These are phyloP conservation scores for Spatholobus suberectus DNA, from an alignment of 306 rosid genomes.

Conservation along the genomic window DNA sequence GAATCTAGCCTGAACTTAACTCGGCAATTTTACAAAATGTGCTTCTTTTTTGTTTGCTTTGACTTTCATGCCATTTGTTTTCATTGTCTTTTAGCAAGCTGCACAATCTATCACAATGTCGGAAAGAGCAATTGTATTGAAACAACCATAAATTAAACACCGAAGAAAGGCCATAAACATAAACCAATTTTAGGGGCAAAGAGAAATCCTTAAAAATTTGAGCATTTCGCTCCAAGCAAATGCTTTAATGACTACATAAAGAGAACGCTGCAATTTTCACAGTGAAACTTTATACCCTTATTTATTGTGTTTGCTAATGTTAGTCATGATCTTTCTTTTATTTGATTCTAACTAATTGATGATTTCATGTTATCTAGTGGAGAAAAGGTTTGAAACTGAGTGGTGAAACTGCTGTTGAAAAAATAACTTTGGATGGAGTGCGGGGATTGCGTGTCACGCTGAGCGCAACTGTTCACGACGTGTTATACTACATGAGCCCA, in stretches of 20 bases:
- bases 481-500: conserved; percentile 98
- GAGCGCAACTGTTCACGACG: conserved; percentile 98
- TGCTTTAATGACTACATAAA: background rate
- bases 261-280: conserved; percentile 29
- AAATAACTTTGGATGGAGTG: conserved; percentile 93
- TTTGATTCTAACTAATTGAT: conserved; percentile 23
- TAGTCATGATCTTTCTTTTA: conserved; percentile 14
- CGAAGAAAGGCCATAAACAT: conserved; percentile 15
- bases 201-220: conserved; percentile 13
- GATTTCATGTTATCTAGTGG: conserved; percentile 70
- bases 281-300: conserved; percentile 1
- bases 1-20: background rate
- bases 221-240: conserved; percentile 2
- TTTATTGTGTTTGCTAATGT: conserved; percentile 16
- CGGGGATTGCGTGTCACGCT: conserved; percentile 92
- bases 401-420: conserved; percentile 91
- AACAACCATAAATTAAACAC: conserved; percentile 25
- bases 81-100: conserved; percentile 1
- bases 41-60: background rate
- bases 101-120: background rate
- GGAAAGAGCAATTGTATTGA: conserved; percentile 17
- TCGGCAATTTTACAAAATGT: background rate
- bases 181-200: background rate
- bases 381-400: conserved; percentile 98
- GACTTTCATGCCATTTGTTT: background rate